Conservation (phyloP, 805 yeast species). For the Candida oleophila region DNA sequence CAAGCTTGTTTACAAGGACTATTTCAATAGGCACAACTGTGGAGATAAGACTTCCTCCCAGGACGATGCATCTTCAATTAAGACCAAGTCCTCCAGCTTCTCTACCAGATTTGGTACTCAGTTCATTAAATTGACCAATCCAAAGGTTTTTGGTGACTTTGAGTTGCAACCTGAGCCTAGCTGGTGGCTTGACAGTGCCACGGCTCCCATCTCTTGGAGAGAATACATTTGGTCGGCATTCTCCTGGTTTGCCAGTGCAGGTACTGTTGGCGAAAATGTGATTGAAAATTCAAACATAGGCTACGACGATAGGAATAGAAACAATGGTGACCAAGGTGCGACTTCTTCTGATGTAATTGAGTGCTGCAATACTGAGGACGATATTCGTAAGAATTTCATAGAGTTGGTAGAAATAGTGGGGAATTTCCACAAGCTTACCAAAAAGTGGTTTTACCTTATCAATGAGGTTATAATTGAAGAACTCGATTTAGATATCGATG, state of each 20-base stretch:
- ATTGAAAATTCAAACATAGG: slow-evolving; percentile 4
- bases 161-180: slow-evolving; percentile 25
- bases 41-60: neutral
- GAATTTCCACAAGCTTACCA: slow-evolving; percentile 38
- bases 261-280: slow-evolving; percentile 39
- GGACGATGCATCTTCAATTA: slow-evolving; percentile 2
- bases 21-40: slow-evolving; percentile 10
- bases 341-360: slow-evolving; percentile 2
- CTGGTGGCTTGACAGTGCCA: slow-evolving; percentile 44
- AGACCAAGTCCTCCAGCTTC: slow-evolving; percentile 3
- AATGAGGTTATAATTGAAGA: slow-evolving; percentile 30
- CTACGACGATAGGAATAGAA: neutral
- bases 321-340: neutral
- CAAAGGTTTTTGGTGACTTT: neutral
- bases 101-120: slow-evolving; percentile 5
- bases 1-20: slow-evolving; percentile 27
- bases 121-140: slow-evolving; percentile 5
- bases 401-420: slow-evolving; percentile 30
- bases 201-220: slow-evolving; percentile 53
- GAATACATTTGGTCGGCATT: slow-evolving; percentile 68
- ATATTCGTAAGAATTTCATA: slow-evolving; percentile 8
- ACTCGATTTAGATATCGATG: neutral
- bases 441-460: slow-evolving; percentile 34
- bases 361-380: neutral
- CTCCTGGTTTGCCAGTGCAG: slow-evolving; percentile 88